Base-by-base conservation (phyloP, 2,329 filamentous ascomycete genomes). In the Fusarium tricinctum region DNA sequence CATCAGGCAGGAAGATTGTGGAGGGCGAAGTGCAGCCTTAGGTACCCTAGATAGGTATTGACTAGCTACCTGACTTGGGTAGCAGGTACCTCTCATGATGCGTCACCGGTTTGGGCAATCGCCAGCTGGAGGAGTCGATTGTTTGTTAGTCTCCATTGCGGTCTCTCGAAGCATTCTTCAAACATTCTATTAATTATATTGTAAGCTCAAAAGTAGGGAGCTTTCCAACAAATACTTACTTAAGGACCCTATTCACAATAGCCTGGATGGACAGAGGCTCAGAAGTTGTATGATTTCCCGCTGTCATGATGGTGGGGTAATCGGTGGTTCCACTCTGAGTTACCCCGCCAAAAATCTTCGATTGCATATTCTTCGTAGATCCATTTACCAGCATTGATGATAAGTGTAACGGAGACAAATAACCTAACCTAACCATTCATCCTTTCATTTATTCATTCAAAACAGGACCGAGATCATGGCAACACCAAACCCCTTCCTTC, bases 401-500 rank as follows among this genome's bases (percentile, higher is more conserved):
- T 17, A n/a, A 38, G 17, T 10, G 6, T 17, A 38, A 19, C 35
- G 17, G 8, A 38, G 35, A 38, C 35, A n/a, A 38, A 17, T n/a
- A n/a, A n/a, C n/a, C 22, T n/a, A 10, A 38, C 35, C 35, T 38
- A 19, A 8, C 28, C 28, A 30, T 30, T 30, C 3, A 30, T 30
- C 8, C 23, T 23, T 23, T 38, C 22, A 14, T 6, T 13, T 6
- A 22, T 19, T 9, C 8, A 13, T 10, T 13, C 12, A 19, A 30
- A 10, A 33, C 17, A 32, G 17, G 52, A n/a, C 20, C 23, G 12
- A 26, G 14, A 56, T 40, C 40, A 70, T 70, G 67, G 48, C 63
- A 22, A 58, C 51, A 15, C 22, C 81, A 43, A 94, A 93, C 73
- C 86, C 86, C 2, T 93, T 91, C 77, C 84, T 93, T 57, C 85